Base-by-base conservation (phyloP, 225 moss, liverwort and hornwort genomes). In the Sphagnum tenellum region DNA sequence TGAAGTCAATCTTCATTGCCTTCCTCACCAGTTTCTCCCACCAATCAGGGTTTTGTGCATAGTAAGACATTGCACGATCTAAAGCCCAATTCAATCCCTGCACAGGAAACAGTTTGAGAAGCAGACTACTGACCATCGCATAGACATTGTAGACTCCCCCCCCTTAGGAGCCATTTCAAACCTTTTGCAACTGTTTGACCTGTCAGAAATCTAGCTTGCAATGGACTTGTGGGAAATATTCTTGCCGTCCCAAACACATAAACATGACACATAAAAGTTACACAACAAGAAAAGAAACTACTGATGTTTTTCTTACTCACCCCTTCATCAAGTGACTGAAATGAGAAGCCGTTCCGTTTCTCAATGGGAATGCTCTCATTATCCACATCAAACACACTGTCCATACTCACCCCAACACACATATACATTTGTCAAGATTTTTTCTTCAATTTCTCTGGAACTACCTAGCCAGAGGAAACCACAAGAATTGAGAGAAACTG, bases 51-150 rank as follows among this genome's bases (percentile, higher is more conserved):
- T 87, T 78, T 66, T 76, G 76, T 5, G 62, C 71, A 61, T 76
- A 92, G 71, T 90, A 87, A 49, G 74, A 74, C 75, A 96, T 7
- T 53, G 89, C 89, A 70, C 92, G 81, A 67, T 92, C 96, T 78
- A 96, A 77, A 50, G 86, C 92, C 79, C 82, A 92, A 69, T 96
- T 90, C 72, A 96, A 77, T 70, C 89, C 88, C 92, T 96, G 91
- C 80, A 76, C 51, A 57, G 53, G 3, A 46, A 0, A 9, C 8
- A n/a, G 8, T 44, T 46, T 9, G 10, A 29, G 50, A 29, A 45
- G 46, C 7, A 66, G 47, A n/a, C 3, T 9, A 9, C 47, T 12
- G 44, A 12, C 47, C 5, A 6, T 13, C 12, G 10, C 50, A 48
- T 54, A 7, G 12, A 51, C 5, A 56, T 56, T 11, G n/a, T 56